These are phyloP conservation scores for Mycena kentingensis DNA, from an alignment of 768 basidiomycete species.

Conservation along the genomic window DNA sequence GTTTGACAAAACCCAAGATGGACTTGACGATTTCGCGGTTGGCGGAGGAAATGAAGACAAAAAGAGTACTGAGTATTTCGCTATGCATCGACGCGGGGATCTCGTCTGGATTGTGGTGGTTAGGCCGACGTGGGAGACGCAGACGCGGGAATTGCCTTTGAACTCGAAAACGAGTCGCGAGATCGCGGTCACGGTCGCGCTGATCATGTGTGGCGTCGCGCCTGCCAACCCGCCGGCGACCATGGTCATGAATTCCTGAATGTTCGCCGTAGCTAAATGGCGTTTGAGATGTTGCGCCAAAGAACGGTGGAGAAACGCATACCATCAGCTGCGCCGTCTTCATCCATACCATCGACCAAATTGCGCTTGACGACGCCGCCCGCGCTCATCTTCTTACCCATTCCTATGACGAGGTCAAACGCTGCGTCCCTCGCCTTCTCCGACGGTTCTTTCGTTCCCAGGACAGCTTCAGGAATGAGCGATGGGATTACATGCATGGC, in stretches of 20 bases:
- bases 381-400: conserved; percentile 89
- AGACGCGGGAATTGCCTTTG: conserved; percentile 58
- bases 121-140: neutral
- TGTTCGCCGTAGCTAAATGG: conserved; percentile 58
- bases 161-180: conserved; percentile 96
- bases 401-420: conserved; percentile 85
- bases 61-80: conserved; percentile 83
- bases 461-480: conserved; percentile 89
- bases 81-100: conserved; percentile 72
- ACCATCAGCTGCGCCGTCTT: conserved; percentile 55
- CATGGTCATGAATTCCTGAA: conserved; percentile 97
- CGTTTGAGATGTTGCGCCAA: conserved; percentile 5
- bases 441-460: conserved; percentile 96
- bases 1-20: conserved; percentile 91
- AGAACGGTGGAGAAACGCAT: conserved; percentile 32
- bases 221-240: conserved; percentile 92
- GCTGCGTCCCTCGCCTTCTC: conserved; percentile 88
- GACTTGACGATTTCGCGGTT: conserved; percentile 99
- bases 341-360: conserved; percentile 83
- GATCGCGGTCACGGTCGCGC: conserved; percentile 92
- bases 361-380: conserved; percentile 82
- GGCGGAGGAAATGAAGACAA: conserved; percentile 88
- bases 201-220: conserved; percentile 96
- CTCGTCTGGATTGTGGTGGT: conserved; percentile 46
- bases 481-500: conserved; percentile 84